Conservation (phyloP, 2,329 filamentous ascomycete genomes). For the Rhexocercosporidium sp. region DNA sequence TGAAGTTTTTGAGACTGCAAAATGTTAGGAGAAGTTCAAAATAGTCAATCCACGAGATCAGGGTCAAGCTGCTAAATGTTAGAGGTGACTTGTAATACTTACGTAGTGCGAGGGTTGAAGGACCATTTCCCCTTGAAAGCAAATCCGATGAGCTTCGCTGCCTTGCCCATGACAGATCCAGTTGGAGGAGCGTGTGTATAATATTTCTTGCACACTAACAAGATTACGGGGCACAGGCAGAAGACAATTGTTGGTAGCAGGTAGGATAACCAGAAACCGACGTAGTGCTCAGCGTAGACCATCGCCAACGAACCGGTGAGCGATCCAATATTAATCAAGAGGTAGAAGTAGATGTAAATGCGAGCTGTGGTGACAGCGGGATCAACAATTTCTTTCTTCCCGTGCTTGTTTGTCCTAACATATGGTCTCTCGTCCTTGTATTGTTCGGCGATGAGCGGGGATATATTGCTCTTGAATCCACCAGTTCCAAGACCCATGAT, state of each 20-base stretch:
- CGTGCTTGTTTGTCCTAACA: slow-evolving; percentile 35
- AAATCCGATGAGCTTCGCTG: slow-evolving; percentile 58
- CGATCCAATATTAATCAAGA: slow-evolving; percentile 59
- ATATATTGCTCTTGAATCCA: slow-evolving; percentile 49
- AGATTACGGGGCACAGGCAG: slow-evolving; percentile 61
- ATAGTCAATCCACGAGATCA: not conserved
- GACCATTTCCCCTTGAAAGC: slow-evolving; percentile 63
- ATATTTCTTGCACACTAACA: slow-evolving; percentile 60
- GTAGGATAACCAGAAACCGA: slow-evolving; percentile 54
- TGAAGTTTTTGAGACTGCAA: slow-evolving; percentile 55
- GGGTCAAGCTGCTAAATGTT: slow-evolving; percentile 53
- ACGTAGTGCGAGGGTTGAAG: slow-evolving; percentile 44
- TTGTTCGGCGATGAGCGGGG: slow-evolving; percentile 43
- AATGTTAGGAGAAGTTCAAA: not conserved
- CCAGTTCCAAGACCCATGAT: slow-evolving; percentile 51
- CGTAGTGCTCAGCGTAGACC: slow-evolving; percentile 57
- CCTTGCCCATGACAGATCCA: slow-evolving; percentile 67
- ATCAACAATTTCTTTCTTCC: slow-evolving; percentile 41
- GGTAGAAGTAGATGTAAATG: slow-evolving; percentile 51
- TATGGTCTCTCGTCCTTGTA: slow-evolving; percentile 36
- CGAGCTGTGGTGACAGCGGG: slow-evolving; percentile 41
- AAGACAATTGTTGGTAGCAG: slow-evolving; percentile 49
- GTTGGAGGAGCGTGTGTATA: slow-evolving; percentile 62
- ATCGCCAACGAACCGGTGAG: slow-evolving; percentile 48
- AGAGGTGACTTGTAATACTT: slow-evolving; percentile 44